phyloP scores from a whole-genome alignment of 306 rosid species.

The Cicer cuneatum region DNA sequence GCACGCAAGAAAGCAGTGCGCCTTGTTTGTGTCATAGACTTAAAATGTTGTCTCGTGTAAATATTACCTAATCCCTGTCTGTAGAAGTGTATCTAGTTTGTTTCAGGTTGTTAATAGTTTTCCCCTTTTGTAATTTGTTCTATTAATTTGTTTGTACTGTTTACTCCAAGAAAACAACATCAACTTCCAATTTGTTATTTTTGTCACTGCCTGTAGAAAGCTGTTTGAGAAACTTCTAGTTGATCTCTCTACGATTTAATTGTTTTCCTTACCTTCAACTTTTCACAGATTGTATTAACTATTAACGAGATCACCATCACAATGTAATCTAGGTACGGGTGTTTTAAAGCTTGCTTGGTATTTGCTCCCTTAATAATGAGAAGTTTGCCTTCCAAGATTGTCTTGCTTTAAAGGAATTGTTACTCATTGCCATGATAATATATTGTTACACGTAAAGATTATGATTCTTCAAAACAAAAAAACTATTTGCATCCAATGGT shows the following conservation, averaged over 20 bases:
- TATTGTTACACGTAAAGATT: too few relatives aligned
- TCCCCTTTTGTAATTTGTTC: not conserved
- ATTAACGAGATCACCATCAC: constrained; percentile 28
- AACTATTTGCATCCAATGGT: too few relatives aligned
- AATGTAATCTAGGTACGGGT: not conserved
- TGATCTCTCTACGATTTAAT: constrained; percentile 28
- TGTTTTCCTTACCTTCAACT: constrained; percentile 20
- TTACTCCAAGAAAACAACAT: not conserved
- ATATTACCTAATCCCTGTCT: constrained; percentile 34
- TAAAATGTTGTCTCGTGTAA: constrained; percentile 36
- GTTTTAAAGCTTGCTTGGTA: not conserved
- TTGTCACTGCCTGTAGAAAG: constrained; percentile 45
- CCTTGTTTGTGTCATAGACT: constrained; percentile 60
- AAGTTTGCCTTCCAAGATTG: not conserved
- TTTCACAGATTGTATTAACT: constrained; percentile 42
- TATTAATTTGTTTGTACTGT: constrained; percentile 41
- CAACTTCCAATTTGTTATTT: constrained; percentile 29
- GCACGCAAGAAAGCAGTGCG: constrained; percentile 77
- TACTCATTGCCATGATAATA: too few relatives aligned
- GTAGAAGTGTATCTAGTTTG: constrained; percentile 46
- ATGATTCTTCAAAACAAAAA: too few relatives aligned
- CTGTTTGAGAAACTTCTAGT: constrained; percentile 40
- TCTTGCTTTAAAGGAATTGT: not conserved
- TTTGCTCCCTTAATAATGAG: not conserved
- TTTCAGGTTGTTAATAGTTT: constrained; percentile 39